These are phyloP conservation scores for Hsuehochloa calcarea DNA, from an alignment of 176 grass and related monocot species.

Conservation along the genomic window DNA sequence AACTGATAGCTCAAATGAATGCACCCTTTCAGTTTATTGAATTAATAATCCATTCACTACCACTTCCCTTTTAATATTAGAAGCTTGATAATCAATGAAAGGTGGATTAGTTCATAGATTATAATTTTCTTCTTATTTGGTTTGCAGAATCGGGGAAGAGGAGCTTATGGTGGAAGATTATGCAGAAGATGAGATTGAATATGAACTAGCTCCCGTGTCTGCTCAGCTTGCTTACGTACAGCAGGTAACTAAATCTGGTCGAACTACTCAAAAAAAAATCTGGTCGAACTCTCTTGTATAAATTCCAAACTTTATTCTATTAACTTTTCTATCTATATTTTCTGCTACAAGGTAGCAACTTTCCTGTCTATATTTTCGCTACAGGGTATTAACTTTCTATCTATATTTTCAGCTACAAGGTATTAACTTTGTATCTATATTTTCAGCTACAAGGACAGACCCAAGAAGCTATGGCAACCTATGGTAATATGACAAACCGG, in stretches of 20 bases:
- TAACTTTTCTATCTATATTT: constrained; percentile 13
- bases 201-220: constrained; percentile 78
- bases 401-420: constrained; percentile 50
- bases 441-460: constrained; percentile 79
- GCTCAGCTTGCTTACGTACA: constrained; percentile 82
- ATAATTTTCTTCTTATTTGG: constrained; percentile 7
- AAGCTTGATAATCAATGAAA: not conserved
- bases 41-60: not conserved
- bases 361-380: constrained; percentile 39
- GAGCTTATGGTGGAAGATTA: constrained; percentile 79
- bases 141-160: constrained; percentile 80
- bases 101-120: not conserved
- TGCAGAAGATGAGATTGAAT: constrained; percentile 67
- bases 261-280: not conserved
- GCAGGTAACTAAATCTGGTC: constrained; percentile 50
- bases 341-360: constrained; percentile 58
- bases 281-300: not conserved
- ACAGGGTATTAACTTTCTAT: constrained; percentile 31
- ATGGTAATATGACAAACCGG: constrained; percentile 54
- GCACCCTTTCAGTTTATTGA: not conserved
- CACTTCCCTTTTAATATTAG: not conserved
- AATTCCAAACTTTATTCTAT: constrained; percentile 8
- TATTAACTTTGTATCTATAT: not conserved
- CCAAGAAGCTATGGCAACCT: constrained; percentile 78
- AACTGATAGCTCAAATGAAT: constrained; percentile 11